Evolutionary conservation across 371 early-diverging fungal species (phyloP), one percentile per base, ranked within the genome.

Genomic region (Capillidium rhysosporum): DNA sequence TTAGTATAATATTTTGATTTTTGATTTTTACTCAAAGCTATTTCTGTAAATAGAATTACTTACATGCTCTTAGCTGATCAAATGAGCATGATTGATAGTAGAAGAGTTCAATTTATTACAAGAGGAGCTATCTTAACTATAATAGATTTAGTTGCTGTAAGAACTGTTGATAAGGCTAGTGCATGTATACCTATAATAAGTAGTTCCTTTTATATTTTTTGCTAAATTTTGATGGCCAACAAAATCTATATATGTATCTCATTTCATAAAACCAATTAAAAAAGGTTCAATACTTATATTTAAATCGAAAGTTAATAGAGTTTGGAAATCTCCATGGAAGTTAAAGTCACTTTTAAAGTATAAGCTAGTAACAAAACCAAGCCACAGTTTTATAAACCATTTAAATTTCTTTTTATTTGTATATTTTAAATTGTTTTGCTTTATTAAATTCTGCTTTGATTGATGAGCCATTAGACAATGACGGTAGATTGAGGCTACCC

Each of bases 271-370:
- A 48, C 80, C 82, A 0, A 69, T 84, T 1, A 72, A 73, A 56
- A 65, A 71, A 1, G 76, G 80, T 14, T 75, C 82, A 57, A 72
- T 82, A 43, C 72, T 77, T 59, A 71, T 72, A 8, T 67, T 82
- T 21, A 77, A 75, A 56, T 81, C 81, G 0, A 64, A 62, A 8
- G 77, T 84, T 4, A 84, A 79, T 51, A 70, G 74, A 54, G 67
- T 76, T 1, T 84, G 82, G 82, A 75, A 73, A 77, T 80, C 0
- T 78, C 79, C 0, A 79, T 84, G 80, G 85, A 84, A 64, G 71
- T 70, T 40, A 29, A 61, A 29, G 53, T 49, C 25, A 29, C 43
- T 18, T 24, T 38, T 28, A n/a, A 56, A 24, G 44, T 41, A 18
- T 21, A 53, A 9, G 25, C 20, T 31, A 10, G 16, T 14, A 55